Evolutionary conservation across 208 protist genomes (phyloP).

Genomic region (Novymonas esmeraldas): DNA sequence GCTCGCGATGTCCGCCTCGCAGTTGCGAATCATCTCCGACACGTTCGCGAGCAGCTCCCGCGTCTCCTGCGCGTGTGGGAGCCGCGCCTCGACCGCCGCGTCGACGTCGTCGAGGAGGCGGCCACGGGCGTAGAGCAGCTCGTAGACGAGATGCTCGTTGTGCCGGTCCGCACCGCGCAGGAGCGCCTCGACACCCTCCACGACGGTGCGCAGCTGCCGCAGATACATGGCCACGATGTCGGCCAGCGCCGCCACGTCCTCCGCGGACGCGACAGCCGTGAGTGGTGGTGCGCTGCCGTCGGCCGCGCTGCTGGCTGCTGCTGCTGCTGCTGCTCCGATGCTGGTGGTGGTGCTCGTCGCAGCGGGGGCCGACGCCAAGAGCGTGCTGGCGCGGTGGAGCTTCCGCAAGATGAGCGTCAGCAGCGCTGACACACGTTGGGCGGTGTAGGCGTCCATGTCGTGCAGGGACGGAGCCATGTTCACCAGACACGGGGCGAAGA

Average conservation of each 20-base stretch:
- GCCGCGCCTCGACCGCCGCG: background rate
- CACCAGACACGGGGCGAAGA: constrained; percentile 67
- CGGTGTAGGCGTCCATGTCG: constrained; percentile 68
- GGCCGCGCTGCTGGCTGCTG: background rate
- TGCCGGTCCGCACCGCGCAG: constrained; percentile 43
- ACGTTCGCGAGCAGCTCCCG: constrained; percentile 29
- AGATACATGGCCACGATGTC: constrained; percentile 54
- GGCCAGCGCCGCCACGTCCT: constrained; percentile 23
- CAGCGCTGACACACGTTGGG: constrained; percentile 59
- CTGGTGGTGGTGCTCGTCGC: background rate
- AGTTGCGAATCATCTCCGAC: constrained; percentile 31
- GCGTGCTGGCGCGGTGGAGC: constrained; percentile 35
- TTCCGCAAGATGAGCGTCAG: constrained; percentile 56
- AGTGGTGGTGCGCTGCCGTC: background rate
- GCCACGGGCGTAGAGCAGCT: constrained; percentile 62
- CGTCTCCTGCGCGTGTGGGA: constrained; percentile 6
- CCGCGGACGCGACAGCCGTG: background rate
- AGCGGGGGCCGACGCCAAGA: constrained; percentile 3
- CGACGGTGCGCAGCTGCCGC: constrained; percentile 51
- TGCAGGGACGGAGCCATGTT: constrained; percentile 74
- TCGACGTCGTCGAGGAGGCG: constrained; percentile 41
- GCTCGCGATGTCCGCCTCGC: constrained; percentile 58
- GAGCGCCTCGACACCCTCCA: constrained; percentile 67
- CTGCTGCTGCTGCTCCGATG: background rate
- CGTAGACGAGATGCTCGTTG: constrained; percentile 83